Percentiles rank a stretch among this genome's conserved stretches.
phyloP scores from a whole-genome alignment of 306 rosid genomes.

The Rosa chinensis region DNA sequence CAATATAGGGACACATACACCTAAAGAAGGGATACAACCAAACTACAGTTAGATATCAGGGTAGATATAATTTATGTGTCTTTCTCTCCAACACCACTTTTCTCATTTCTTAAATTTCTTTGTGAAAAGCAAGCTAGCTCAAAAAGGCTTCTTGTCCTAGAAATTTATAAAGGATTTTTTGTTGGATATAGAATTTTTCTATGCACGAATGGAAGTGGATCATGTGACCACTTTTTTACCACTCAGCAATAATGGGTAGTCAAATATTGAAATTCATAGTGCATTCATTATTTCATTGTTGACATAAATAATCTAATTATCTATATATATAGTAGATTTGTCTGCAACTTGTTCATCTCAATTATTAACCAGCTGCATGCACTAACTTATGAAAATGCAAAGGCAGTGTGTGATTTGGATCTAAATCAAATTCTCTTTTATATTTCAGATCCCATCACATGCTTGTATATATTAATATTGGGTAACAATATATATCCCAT shows the following conservation, averaged over 20 bases:
- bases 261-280: constrained; percentile 5
- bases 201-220: constrained; percentile 49
- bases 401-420: constrained; percentile 25
- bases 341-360: constrained; percentile 8
- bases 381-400: neutral
- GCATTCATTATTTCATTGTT: neutral
- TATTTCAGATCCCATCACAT: constrained; percentile 34
- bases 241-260: constrained; percentile 23
- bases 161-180: constrained; percentile 12
- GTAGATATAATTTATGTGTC: neutral
- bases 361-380: constrained; percentile 6
- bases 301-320: neutral
- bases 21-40: too few relatives aligned
- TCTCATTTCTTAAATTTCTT: constrained; percentile 12
- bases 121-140: constrained; percentile 19
- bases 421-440: constrained; percentile 31
- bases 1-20: too few relatives aligned
- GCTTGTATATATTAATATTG: neutral
- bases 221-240: constrained; percentile 41
- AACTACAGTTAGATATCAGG: too few relatives aligned
- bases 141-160: constrained; percentile 29
- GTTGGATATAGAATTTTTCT: constrained; percentile 18
- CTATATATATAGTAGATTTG: neutral
- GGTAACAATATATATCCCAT: constrained; percentile 7
- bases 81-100: constrained; percentile 23